Percentiles rank a stretch among this genome's conserved stretches.
These are phyloP conservation scores for Basipetospora sp. DNA, from an alignment of 2,329 filamentous ascomycete species.

Conservation along the genomic window DNA sequence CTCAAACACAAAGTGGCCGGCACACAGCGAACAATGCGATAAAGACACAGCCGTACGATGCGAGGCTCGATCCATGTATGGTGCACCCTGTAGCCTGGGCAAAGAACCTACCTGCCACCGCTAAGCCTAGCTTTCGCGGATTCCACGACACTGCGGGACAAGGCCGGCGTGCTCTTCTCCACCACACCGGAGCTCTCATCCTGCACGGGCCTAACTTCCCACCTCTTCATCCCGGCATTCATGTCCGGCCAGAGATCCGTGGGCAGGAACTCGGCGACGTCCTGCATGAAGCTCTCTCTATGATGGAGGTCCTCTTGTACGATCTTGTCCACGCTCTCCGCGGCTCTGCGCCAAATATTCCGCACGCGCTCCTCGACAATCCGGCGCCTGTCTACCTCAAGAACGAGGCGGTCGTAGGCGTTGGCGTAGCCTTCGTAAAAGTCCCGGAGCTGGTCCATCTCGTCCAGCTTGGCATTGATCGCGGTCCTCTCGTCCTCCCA, in stretches of 20 bases:
- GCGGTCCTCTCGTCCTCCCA: constrained; percentile 64
- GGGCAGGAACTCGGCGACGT: constrained; percentile 76
- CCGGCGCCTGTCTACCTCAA: constrained; percentile 67
- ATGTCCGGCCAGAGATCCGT: constrained; percentile 76
- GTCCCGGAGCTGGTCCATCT: constrained; percentile 61
- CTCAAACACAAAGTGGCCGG: neutral
- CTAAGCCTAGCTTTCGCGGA: constrained; percentile 1
- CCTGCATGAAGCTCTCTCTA: constrained; percentile 62
- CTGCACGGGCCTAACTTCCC: constrained; percentile 30
- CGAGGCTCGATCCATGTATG: neutral
- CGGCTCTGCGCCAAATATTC: constrained; percentile 61
- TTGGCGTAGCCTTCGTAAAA: constrained; percentile 79
- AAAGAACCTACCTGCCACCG: neutral
- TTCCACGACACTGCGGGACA: constrained; percentile 1
- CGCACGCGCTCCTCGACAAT: constrained; percentile 60
- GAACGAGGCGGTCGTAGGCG: constrained; percentile 69
- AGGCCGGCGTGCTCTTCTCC: constrained; percentile 3
- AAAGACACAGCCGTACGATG: no score
- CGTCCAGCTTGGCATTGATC: constrained; percentile 54
- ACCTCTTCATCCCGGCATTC: constrained; percentile 40
- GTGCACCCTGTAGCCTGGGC: neutral
- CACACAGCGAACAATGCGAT: no score
- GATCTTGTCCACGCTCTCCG: constrained; percentile 60
- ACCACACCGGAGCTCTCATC: constrained; percentile 11
- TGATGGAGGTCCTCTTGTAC: constrained; percentile 57